A percentile compares a stretch with the other conserved stretches of the same genome.
These are phyloP conservation scores for Rhynchospora pubera DNA, from an alignment of 176 grass and related monocot species.

Conservation along the genomic window DNA sequence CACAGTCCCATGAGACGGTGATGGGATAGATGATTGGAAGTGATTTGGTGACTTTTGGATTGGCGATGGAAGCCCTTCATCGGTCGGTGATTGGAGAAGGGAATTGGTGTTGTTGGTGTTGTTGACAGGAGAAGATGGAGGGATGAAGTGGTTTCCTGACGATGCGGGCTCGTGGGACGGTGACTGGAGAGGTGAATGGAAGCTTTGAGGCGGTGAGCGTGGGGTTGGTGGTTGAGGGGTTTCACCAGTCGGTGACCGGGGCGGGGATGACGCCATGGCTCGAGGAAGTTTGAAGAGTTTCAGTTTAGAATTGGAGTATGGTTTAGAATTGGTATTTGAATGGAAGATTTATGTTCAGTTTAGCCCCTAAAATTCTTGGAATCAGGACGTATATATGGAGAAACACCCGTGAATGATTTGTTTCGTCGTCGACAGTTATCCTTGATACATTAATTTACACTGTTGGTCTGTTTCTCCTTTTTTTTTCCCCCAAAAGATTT, in stretches of 20 bases:
- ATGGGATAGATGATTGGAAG: slow-evolving; percentile 10
- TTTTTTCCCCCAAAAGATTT: too few species aligned
- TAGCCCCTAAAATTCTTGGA: neutral
- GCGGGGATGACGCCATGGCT: neutral
- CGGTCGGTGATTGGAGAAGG: neutral
- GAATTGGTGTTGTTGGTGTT: neutral
- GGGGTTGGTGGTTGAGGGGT: slow-evolving; percentile 3
- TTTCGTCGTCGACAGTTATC: neutral
- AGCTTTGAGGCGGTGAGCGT: slow-evolving; percentile 21
- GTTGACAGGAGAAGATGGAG: neutral
- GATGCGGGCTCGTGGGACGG: slow-evolving; percentile 31
- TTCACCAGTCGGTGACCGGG: neutral
- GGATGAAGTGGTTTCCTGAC: neutral
- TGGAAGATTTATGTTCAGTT: neutral
- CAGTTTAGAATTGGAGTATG: neutral
- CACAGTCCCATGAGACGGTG: slow-evolving; percentile 32
- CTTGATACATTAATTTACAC: too few species aligned
- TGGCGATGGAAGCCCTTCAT: neutral
- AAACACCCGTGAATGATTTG: neutral
- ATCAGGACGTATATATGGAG: neutral
- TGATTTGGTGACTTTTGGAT: neutral
- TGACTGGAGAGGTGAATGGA: slow-evolving; percentile 32
- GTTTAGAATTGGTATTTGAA: slow-evolving; percentile 15
- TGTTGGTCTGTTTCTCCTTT: too few species aligned
- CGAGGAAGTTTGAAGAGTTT: neutral